These are phyloP conservation scores for Schizopora paradoxa DNA, from an alignment of 1,284 basidiomycete species.

Conservation along the genomic window DNA sequence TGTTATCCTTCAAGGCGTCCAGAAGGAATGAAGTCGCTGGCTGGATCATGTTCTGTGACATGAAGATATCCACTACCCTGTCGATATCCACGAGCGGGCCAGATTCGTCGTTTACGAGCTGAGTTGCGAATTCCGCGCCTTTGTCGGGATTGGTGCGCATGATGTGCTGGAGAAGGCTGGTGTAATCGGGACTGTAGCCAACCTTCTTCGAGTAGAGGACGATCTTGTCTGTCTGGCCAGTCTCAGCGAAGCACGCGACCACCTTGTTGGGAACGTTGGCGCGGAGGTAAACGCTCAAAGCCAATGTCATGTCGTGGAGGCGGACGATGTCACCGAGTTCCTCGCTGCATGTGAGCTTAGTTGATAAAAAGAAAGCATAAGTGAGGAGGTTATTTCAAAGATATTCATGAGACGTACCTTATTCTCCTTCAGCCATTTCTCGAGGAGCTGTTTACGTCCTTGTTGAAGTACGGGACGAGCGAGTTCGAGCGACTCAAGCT, in stretches of 20 bases:
- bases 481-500: slow-evolving; percentile 93
- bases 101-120: slow-evolving; percentile 89
- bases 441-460: slow-evolving; percentile 94
- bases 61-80: slow-evolving; percentile 96
- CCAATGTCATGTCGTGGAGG: slow-evolving; percentile 94
- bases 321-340: slow-evolving; percentile 98
- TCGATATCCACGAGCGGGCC: slow-evolving; percentile 95
- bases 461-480: slow-evolving; percentile 95
- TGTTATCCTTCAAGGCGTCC: slow-evolving; percentile 99
- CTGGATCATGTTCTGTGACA: slow-evolving; percentile 99
- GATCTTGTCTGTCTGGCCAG: slow-evolving; percentile 98
- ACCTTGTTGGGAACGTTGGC: slow-evolving; percentile 99
- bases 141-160: slow-evolving; percentile 98
- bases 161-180: slow-evolving; percentile 92
- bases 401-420: slow-evolving; percentile 52
- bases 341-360: slow-evolving; percentile 98
- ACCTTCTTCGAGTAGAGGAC: slow-evolving; percentile 98
- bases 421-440: slow-evolving; percentile 99
- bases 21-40: slow-evolving; percentile 98
- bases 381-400: slow-evolving; percentile 9
- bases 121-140: slow-evolving; percentile 96
- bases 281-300: slow-evolving; percentile 96
- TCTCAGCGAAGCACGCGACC: slow-evolving; percentile 98
- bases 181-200: slow-evolving; percentile 91
- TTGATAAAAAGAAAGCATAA: slow-evolving; percentile 7